phyloP scores from a whole-genome alignment of 371 early-diverging fungal species.

The Capillidium heterosporum region DNA sequence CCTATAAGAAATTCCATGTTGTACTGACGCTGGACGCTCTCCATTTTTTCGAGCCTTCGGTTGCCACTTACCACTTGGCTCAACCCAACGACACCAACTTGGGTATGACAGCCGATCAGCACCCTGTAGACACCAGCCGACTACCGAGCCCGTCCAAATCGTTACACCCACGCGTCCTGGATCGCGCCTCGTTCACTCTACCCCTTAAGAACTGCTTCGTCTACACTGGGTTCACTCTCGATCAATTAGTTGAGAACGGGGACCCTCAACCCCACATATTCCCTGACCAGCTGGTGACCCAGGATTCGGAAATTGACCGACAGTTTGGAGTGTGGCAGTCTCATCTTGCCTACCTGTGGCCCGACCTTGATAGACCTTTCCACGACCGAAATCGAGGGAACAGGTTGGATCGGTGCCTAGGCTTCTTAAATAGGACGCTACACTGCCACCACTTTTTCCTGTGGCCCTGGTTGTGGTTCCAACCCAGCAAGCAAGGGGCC shows the following conservation, averaged over 20 bases:
- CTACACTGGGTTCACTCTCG: not conserved
- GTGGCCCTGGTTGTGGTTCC: slow-evolving; percentile 5
- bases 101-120: not conserved
- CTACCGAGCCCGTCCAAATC: not conserved
- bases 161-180: not conserved
- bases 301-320: not conserved
- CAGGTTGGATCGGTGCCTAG: not conserved
- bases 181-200: not conserved
- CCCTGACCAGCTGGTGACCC: not conserved
- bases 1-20: not conserved
- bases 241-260: not conserved
- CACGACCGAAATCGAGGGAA: not conserved
- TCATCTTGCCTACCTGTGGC: slow-evolving; percentile 2
- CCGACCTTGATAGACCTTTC: no score
- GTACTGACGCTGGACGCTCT: slow-evolving; percentile 3
- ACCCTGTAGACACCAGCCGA: not conserved
- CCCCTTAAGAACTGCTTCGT: slow-evolving; percentile 4
- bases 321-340: not conserved
- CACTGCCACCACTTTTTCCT: not conserved
- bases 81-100: not conserved
- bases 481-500: not conserved
- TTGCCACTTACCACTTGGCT: not conserved
- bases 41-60: slow-evolving; percentile 3
- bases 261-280: not conserved
- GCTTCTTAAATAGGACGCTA: not conserved